Conservation (phyloP, 495 filamentous ascomycete genomes). For the Cercophora samala region DNA sequence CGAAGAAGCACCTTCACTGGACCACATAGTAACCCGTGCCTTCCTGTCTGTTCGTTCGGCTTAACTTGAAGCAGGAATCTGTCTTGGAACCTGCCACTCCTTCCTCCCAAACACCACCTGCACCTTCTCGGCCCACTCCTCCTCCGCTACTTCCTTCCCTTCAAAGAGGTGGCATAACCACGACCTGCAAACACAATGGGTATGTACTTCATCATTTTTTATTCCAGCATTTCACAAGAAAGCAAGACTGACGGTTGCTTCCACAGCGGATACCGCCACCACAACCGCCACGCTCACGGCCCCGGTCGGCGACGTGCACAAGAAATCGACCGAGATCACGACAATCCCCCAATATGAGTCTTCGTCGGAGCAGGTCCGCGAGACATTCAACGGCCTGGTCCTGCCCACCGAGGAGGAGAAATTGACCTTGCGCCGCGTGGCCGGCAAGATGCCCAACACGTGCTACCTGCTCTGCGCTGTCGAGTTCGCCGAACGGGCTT, state of each 20-base stretch:
- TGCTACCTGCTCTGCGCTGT: constrained; percentile 57
- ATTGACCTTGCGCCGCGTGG: constrained; percentile 53
- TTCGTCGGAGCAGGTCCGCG: not conserved
- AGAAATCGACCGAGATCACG: not conserved
- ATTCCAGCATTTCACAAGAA: not conserved
- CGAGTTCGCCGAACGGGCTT: constrained; percentile 60
- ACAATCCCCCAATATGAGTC: not conserved
- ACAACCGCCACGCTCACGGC: too few species aligned
- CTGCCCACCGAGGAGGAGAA: constrained; percentile 56
- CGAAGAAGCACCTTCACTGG: not conserved
- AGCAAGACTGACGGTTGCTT: not conserved
- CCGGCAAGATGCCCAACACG: constrained; percentile 50
- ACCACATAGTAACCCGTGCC: not conserved
- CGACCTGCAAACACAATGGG: not conserved
- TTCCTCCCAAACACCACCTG: not conserved
- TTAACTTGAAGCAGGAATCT: not conserved
- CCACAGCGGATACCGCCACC: not conserved
- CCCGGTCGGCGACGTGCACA: not conserved
- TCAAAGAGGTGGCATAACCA: not conserved
- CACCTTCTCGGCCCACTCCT: not conserved
- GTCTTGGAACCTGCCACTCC: not conserved
- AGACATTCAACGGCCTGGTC: constrained; percentile 1
- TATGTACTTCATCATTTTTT: not conserved
- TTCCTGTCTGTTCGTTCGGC: not conserved
- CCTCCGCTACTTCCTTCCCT: not conserved